These are phyloP conservation scores for Gnaphalium uliginosum DNA, from an alignment of 129 eudicot genomes.

Conservation along the genomic window DNA sequence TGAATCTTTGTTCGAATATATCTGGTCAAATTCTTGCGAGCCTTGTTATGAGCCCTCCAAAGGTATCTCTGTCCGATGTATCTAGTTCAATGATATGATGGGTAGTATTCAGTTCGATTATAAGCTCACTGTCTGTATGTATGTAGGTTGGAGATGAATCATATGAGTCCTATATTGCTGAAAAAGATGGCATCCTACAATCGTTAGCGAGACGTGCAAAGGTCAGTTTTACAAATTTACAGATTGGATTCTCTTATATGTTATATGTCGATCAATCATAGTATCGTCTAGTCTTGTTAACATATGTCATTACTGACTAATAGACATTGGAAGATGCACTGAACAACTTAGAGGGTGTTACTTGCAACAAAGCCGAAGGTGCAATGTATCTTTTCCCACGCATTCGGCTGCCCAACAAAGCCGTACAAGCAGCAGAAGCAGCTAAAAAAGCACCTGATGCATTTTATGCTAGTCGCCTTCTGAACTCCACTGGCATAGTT, in stretches of 20 bases:
- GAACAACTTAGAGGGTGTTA: slow-evolving; percentile 86
- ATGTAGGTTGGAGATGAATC: slow-evolving; percentile 98
- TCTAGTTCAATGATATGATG: background rate
- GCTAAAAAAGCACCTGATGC: slow-evolving; percentile 81
- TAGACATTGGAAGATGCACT: slow-evolving; percentile 87
- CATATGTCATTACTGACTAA: background rate
- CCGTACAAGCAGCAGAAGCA: slow-evolving; percentile 81
- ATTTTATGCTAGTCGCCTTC: slow-evolving; percentile 65
- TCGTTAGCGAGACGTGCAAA: slow-evolving; percentile 93
- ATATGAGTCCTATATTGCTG: slow-evolving; percentile 69
- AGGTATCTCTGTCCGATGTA: slow-evolving; percentile 39
- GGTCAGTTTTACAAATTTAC: slow-evolving; percentile 44
- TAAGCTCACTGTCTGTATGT: slow-evolving; percentile 21
- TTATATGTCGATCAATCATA: background rate
- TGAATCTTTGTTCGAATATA: slow-evolving; percentile 87
- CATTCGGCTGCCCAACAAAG: slow-evolving; percentile 74
- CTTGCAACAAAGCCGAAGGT: slow-evolving; percentile 95
- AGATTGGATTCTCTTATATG: background rate
- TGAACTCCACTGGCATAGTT: slow-evolving; percentile 88
- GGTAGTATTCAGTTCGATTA: slow-evolving; percentile 3
- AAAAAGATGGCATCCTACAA: slow-evolving; percentile 81
- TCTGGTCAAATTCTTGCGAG: slow-evolving; percentile 98
- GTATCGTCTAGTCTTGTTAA: background rate
- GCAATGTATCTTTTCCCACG: slow-evolving; percentile 98
- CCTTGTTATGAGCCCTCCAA: slow-evolving; percentile 97